Evolutionary conservation across 441 rosid genomes (phyloP), one percentile per base, ranked within the genome.

Genomic region (Populus hybrid): DNA sequence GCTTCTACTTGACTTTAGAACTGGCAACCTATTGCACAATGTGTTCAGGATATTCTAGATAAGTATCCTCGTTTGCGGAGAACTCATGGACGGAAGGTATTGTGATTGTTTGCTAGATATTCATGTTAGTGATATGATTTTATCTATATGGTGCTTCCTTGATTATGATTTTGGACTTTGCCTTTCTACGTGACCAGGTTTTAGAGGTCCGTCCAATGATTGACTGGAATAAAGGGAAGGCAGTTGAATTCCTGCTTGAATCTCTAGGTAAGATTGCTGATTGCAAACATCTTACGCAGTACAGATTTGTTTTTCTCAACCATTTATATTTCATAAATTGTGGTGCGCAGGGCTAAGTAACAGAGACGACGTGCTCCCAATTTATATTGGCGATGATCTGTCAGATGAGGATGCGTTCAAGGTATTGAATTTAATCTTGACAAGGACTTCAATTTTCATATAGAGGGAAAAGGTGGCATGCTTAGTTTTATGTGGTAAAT

Each of bases 81-180:
- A 78, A 96, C 97, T 84, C 98, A 93, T 68, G 98, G 99, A 36
- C 92, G 98, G 89, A 96, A 93, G 98, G 99, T 95, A 87, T 67
- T n/a, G 24, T 24, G 3, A 40, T 66, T 64, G 53, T 38, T 26
- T 10, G 9, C 23, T 68, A 53, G 9, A 53, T 63, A 4, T 10
- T 72, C 26, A 7, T 77, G 10, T 3, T 56, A 33, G 29, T 68
- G 24, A 6, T 59, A 21, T 23, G 33, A 6, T 10, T 40, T 61
- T n/a, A 24, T 16, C 63, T 36, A 20, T 28, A 23, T 29, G 24
- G 5, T 12, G 31, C 35, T 38, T 61, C 16, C 9, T 6, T n/a
- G n/a, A 20, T 53, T 31, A 64, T 26, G 68, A 64, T 64, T 10
- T 64, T 26, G 28, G 24, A 20, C 7, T 4, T 1, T 0, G 4